A percentile compares a stretch with the other conserved stretches of the same genome.
Evolutionary conservation across 768 basidiomycete species (phyloP).

Genomic region (Russula lepida): DNA sequence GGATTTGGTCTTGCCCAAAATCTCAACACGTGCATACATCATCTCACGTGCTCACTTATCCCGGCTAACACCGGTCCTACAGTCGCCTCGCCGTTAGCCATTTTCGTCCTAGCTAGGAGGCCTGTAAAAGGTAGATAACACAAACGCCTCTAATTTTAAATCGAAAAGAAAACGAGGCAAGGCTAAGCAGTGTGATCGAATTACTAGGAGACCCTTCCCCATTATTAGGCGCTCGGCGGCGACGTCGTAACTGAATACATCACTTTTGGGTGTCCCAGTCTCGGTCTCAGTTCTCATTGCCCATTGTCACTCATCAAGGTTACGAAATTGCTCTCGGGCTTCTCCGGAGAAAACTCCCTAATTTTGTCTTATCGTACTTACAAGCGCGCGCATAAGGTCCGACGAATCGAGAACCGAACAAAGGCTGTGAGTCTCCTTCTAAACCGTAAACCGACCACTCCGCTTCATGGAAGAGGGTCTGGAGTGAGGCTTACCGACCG

Average conservation of each 20-base stretch:
- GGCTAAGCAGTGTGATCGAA: neutral
- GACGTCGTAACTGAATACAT: no score
- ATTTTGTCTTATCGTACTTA: neutral
- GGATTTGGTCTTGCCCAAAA: neutral
- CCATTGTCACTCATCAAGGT: neutral
- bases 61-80: no score
- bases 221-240: neutral
- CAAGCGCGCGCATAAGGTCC: constrained; percentile 2
- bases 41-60: neutral
- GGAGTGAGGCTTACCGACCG: neutral
- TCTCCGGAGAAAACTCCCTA: no score
- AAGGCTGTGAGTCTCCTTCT: neutral
- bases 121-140: neutral
- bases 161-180: neutral
- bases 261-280: neutral
- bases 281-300: neutral
- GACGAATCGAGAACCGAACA: neutral
- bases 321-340: neutral
- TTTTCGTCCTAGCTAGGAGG: neutral
- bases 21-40: neutral
- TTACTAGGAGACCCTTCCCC: constrained; percentile 2
- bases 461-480: neutral
- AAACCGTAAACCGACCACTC: neutral
- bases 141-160: neutral
- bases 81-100: neutral